A percentile compares a stretch with the other conserved stretches of the same genome.
Conservation (phyloP, 192 early-diverging fungal genomes). For the Thoreauomyces humboldtii region DNA sequence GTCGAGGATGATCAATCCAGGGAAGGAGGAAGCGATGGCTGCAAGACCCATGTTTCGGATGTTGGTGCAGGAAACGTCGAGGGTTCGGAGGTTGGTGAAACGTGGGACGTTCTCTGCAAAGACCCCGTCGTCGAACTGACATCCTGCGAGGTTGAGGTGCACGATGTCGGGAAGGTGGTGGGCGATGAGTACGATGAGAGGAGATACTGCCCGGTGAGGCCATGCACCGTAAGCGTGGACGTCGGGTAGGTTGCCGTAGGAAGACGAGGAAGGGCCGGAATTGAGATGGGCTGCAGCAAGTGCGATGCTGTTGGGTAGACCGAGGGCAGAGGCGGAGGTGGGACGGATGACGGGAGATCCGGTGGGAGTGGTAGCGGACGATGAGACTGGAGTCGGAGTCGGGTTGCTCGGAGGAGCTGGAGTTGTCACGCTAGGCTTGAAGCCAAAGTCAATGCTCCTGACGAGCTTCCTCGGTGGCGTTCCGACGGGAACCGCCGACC, state of each 20-base stretch:
- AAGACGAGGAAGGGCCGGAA: neutral
- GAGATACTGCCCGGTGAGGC: conserved; percentile 7
- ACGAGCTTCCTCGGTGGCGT: conserved; percentile 1
- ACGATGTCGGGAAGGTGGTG: conserved; percentile 3
- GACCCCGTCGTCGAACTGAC: conserved; percentile 9
- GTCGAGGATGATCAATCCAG: conserved; percentile 7
- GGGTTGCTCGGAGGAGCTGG: conserved; percentile 1
- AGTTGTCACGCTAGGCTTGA: neutral
- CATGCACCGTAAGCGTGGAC: conserved; percentile 11
- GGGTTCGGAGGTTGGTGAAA: neutral
- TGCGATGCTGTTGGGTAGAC: conserved; percentile 4
- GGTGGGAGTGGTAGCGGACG: conserved; percentile 9
- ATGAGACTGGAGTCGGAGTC: conserved; percentile 15
- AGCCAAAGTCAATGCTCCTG: conserved; percentile 23
- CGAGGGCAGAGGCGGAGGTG: neutral
- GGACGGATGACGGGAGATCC: neutral
- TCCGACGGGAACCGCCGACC: too few relatives aligned
- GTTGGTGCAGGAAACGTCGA: conserved; percentile 16
- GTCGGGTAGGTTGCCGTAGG: neutral
- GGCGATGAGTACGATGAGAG: conserved; percentile 11
- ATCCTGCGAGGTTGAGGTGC: conserved; percentile 10
- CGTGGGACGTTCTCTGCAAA: conserved; percentile 13
- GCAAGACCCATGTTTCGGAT: neutral
- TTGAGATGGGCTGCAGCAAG: too few relatives aligned
- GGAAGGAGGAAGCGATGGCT: conserved; percentile 5